phyloP scores from a whole-genome alignment of 345 rosid genomes.

The Erysimum cheiranthoides region DNA sequence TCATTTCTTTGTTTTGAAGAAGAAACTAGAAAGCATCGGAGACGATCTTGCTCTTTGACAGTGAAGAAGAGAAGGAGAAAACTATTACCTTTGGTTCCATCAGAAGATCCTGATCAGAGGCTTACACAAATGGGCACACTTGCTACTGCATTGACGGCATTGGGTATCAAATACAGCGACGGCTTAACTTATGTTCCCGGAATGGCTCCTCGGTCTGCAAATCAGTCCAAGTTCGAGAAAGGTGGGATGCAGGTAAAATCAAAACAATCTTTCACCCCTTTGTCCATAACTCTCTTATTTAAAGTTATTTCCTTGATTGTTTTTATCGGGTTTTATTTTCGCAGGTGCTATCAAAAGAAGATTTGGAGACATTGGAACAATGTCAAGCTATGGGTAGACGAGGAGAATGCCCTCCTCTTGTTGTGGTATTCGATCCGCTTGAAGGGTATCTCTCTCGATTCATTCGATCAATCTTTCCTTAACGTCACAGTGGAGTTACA shows the following conservation, averaged over 20 bases:
- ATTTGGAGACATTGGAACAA: slow-evolving; percentile 68
- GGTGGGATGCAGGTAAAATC: slow-evolving; percentile 89
- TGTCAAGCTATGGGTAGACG: slow-evolving; percentile 76
- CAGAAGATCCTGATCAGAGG: slow-evolving; percentile 66
- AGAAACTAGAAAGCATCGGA: slow-evolving; percentile 63
- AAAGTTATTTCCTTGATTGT: neutral
- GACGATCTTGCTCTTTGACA: slow-evolving; percentile 67
- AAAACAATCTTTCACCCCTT: neutral
- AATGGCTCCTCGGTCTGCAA: slow-evolving; percentile 81
- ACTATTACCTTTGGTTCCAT: slow-evolving; percentile 74
- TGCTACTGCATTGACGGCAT: slow-evolving; percentile 79
- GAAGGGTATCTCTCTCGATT: slow-evolving; percentile 70
- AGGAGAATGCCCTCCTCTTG: slow-evolving; percentile 87
- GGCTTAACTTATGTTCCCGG: slow-evolving; percentile 63
- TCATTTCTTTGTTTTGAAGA: slow-evolving; percentile 34
- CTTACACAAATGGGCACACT: slow-evolving; percentile 80
- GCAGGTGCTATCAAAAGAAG: slow-evolving; percentile 81
- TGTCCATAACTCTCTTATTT: neutral
- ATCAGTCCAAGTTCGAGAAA: slow-evolving; percentile 71
- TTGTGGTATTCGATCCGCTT: slow-evolving; percentile 79
- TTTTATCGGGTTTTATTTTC: neutral
- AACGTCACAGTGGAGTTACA: neutral
- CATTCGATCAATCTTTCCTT: slow-evolving; percentile 27
- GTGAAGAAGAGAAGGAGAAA: slow-evolving; percentile 80
- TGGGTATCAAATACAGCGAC: slow-evolving; percentile 72